Percentiles rank a stretch among this genome's conserved stretches.
phyloP scores from a whole-genome alignment of 106 monocot species.

The Phalaenopsis equestris region DNA sequence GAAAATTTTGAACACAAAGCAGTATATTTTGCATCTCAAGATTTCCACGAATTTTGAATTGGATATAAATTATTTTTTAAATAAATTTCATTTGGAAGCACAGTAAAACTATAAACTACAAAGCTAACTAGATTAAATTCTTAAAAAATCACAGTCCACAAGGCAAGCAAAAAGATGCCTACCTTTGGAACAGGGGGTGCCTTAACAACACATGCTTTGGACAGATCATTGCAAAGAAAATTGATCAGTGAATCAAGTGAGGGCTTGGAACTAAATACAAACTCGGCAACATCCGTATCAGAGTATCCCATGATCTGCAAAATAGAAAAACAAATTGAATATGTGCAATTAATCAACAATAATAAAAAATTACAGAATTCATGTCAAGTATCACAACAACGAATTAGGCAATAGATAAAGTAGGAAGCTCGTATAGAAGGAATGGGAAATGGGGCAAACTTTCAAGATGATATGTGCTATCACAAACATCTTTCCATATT shows the following conservation, averaged over 20 bases:
- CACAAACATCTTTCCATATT: neutral
- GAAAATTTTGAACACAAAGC: neutral
- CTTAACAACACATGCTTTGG: conserved; percentile 57
- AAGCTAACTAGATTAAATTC: neutral
- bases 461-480: neutral
- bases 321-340: conserved; percentile 11
- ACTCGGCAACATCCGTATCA: conserved; percentile 98
- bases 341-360: neutral
- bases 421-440: neutral
- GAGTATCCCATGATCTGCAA: conserved; percentile 86
- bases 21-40: neutral
- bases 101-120: neutral
- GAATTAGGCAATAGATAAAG: neutral
- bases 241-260: conserved; percentile 56
- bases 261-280: conserved; percentile 57
- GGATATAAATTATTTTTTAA: neutral
- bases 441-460: neutral
- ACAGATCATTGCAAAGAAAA: conserved; percentile 73
- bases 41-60: neutral
- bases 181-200: conserved; percentile 89
- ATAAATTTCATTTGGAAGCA: neutral
- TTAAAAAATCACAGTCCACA: neutral
- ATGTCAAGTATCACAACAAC: neutral
- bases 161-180: neutral
- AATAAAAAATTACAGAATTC: neutral